Evolutionary conservation across 2,329 filamentous ascomycete genomes (phyloP), one percentile per base, ranked within the genome.

Genomic region (Colletotrichum sp.): DNA sequence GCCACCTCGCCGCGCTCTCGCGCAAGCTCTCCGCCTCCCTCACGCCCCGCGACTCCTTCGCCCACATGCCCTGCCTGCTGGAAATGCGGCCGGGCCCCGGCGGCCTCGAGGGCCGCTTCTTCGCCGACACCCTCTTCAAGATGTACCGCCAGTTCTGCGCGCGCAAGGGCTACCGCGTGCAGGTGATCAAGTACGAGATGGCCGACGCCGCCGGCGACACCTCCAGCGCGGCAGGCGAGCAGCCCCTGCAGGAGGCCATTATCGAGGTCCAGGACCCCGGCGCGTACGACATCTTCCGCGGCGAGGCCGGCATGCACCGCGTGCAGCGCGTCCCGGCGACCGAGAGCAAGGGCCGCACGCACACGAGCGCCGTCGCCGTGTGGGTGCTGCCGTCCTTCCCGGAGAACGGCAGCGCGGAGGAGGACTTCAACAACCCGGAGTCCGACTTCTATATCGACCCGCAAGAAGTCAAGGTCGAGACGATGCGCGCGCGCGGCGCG

Each of bases 241-340:
- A 91, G 30, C 93, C 95, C 8, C 89, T 99, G 4, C 92, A 94
- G 71, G 97, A 99, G 87, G 97, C 95, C 9, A 92, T 99, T 28
- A 89, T 99, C 30, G 96, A 98, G 83, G 89, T 99, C 43, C 91
- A 93, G 74, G 90, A 92, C 66, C 86, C 91, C 2, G 95, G 95
- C 34, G 93, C 96, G 26, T 99, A 98, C 84, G 95, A 94, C 76
- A 82, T 92, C 3, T 92, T 99, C 80, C 92, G 96, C 76, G 93
- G 93, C 80, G 97, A 99, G 85, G 95, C 96, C 4, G 97, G 97
- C 36, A 97, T 99, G 79, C 97, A 99, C 83, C 92, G 97, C 32
- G 97, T 99, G 0, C 97, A 99, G 87, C 93, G 97, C 30, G 93
- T 99, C 5, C 97, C 97, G 2, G 93, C 93, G 13, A 99, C 97